Base-by-base conservation (phyloP, 78 protist species). In the Guillardia theta region DNA sequence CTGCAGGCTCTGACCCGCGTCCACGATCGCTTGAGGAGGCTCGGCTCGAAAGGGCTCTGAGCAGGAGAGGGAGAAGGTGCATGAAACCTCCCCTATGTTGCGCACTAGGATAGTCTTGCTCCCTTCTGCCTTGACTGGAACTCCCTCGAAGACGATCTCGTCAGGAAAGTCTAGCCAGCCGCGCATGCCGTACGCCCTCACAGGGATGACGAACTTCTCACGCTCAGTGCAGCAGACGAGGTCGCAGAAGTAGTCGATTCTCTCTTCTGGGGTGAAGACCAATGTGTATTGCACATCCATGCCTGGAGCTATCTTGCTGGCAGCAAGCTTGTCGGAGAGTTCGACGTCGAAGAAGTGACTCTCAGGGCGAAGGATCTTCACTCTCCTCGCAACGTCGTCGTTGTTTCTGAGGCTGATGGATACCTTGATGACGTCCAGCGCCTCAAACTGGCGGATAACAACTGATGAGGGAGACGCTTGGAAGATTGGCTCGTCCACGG, bases 151-250 rank as follows among this genome's bases (percentile, higher is more conserved):
- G 80, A 10, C 39, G 6, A 70, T 43, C 45, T 33, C 41, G 41
- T 70, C 83, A 36, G 83, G 83, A 24, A 97, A 46, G 47, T 92
- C 95, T 48, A 96, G 93, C 19, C 30, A n/a, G 10, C 83, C 83
- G n/a, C 98, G 96, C 19, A 93, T 62, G 37, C 96, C 98, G 22
- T 88, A 1, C 4, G 97, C 97, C 12, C 87, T 64, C n/a, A 97
- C 54, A 1, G 96, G 95, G 9, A 97, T 64, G 48, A 93, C n/a
- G 83, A 97, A 97, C 92, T 76, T 87, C 58, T 97, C 98, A 19
- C 96, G 83, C 70, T 97, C 98, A 19, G 97, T 95, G 76, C 78
- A 6, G 64, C 22, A 48, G 43, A 83, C 24, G 24, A 96, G 94
- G 33, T 96, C 96, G 88, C 87, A 33, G 8, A 54, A 64, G 94